Evolutionary conservation across 345 rosid species (phyloP), one percentile per base, ranked within the genome.

Genomic region (Gossypium turneri): DNA sequence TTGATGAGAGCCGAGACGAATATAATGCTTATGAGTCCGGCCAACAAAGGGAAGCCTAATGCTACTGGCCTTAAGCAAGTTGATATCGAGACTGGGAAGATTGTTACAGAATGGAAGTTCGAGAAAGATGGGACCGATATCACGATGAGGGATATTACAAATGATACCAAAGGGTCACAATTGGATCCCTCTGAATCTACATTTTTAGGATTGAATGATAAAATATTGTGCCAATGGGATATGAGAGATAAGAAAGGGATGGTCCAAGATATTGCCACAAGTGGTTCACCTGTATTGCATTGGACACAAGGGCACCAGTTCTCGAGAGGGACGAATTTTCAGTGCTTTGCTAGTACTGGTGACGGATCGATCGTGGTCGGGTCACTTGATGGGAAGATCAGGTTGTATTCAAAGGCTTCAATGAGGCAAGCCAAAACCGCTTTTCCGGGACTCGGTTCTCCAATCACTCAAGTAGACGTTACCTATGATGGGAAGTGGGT

Each of bases 271-370:
- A 85, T 91, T 16, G 88, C 78, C 2, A 80, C 61, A 34, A 76
- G 86, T 7, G 85, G 64, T 9, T 89, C 97, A 0, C 95, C 97
- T 1, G 89, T 91, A 73, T 84, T 94, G 87, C 81, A 90, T 59
- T 94, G 98, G 97, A 84, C 86, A 69, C 97, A 91, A 76, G 98
- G 98, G 71, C 97, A 92, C 78, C 98, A 92, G 81, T 94, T 92
- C 78, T 88, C 98, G 0, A 86, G 97, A 83, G 98, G 97, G 69
- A 92, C 97, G 7, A 91, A 94, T 78, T 94, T 94, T 77, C 97
- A 91, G 83, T 91, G 98, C 88, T 94, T 94, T 80, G 98, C 98
- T 0, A 88, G 86, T 72, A 86, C 95, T 0, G 97, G 98, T 15
- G 97, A 91, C 78, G 98, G 98, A 13, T 94, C 97, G 0, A 94